Percentiles rank a stretch among this genome's conserved stretches.
Evolutionary conservation across 257 asterid species (phyloP).

Genomic region (Ehretia macrophylla): DNA sequence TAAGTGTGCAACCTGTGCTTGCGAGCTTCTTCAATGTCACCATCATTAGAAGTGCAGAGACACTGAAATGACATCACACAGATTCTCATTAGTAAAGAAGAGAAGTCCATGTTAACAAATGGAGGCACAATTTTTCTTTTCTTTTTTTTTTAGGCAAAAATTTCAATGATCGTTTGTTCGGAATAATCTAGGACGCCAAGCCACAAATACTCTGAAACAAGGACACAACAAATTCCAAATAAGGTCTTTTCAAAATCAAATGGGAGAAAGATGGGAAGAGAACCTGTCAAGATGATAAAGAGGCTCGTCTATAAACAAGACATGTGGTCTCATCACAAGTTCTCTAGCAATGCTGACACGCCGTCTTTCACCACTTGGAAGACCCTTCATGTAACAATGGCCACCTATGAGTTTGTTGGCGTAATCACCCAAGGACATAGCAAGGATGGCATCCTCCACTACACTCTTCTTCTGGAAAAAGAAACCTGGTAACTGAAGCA

Average conservation of each 20-base stretch:
- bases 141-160: too few relatives aligned
- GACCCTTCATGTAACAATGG: constrained; percentile 92
- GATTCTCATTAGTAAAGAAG: constrained; percentile 11
- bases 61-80: constrained; percentile 48
- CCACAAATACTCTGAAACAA: neutral
- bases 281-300: constrained; percentile 99
- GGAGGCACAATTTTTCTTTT: too few relatives aligned
- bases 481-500: constrained; percentile 96
- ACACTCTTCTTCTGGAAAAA: constrained; percentile 61
- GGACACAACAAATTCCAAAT: neutral
- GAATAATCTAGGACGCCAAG: too few relatives aligned
- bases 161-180: too few relatives aligned
- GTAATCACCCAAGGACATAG: constrained; percentile 93
- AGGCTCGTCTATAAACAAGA: constrained; percentile 92
- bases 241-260: neutral
- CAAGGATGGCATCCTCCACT: constrained; percentile 83
- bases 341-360: constrained; percentile 96
- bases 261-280: neutral
- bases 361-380: constrained; percentile 87
- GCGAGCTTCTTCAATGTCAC: constrained; percentile 97
- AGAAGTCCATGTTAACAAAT: constrained; percentile 3
- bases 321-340: constrained; percentile 91
- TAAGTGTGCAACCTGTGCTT: constrained; percentile 91
- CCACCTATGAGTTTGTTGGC: constrained; percentile 95
- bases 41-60: constrained; percentile 97